These are phyloP conservation scores for Lyophyllum decastes DNA, from an alignment of 768 basidiomycete genomes.

Conservation along the genomic window DNA sequence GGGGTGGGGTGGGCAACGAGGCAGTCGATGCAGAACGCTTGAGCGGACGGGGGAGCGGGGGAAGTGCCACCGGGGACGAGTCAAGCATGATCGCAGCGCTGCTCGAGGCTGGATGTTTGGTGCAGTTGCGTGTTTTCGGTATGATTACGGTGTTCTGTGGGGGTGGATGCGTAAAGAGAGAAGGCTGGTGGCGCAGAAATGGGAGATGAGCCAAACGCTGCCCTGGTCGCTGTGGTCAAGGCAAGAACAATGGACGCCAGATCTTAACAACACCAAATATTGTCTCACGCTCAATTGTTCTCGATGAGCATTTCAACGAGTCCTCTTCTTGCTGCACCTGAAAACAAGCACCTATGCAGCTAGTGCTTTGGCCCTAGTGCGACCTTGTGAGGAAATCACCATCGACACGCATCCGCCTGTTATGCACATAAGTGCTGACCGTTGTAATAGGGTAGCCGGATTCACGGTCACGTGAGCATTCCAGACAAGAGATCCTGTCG, in stretches of 20 bases:
- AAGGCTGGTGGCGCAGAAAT: background rate
- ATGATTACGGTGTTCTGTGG: background rate
- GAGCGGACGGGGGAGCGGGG: constrained; percentile 39
- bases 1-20: constrained; percentile 68
- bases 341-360: too few relatives aligned
- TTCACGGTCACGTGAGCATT: too few relatives aligned
- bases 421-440: too few relatives aligned
- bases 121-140: background rate
- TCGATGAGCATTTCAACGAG: too few relatives aligned
- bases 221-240: background rate
- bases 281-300: background rate
- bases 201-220: background rate
- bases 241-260: background rate
- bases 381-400: too few relatives aligned
- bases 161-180: background rate
- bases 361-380: too few relatives aligned
- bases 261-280: background rate
- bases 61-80: constrained; percentile 33
- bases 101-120: background rate
- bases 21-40: constrained; percentile 67
- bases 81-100: constrained; percentile 24
- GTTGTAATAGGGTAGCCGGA: too few relatives aligned
- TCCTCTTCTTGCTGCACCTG: too few relatives aligned
- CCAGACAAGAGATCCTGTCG: too few relatives aligned
- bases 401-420: too few relatives aligned